These are phyloP conservation scores for Pichia sp. DNA, from an alignment of 1,139 yeast genomes.

Conservation along the genomic window DNA sequence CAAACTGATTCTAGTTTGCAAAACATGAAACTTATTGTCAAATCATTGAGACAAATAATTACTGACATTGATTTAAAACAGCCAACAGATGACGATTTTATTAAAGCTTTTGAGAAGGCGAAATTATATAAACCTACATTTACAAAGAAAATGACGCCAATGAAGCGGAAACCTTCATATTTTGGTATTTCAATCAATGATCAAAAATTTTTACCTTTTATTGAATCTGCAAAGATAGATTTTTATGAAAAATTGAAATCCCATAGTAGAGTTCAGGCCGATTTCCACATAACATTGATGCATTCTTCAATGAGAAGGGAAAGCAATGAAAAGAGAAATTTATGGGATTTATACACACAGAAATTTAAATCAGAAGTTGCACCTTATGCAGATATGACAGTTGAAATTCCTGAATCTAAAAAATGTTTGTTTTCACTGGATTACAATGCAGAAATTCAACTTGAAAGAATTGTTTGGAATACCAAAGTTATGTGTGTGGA, in stretches of 20 bases:
- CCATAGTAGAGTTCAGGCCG: slow-evolving; percentile 40
- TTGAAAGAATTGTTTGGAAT: slow-evolving; percentile 46
- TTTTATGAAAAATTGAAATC: slow-evolving; percentile 3
- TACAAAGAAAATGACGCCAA: slow-evolving; percentile 32
- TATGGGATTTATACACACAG: slow-evolving; percentile 20
- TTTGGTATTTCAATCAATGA: slow-evolving; percentile 32
- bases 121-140: slow-evolving; percentile 46
- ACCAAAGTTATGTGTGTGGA: slow-evolving; percentile 50
- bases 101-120: slow-evolving; percentile 43
- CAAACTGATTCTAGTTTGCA: slow-evolving; percentile 41
- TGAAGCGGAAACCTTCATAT: slow-evolving; percentile 31
- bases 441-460: slow-evolving; percentile 31
- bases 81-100: slow-evolving; percentile 40
- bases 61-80: slow-evolving; percentile 40
- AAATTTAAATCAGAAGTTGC: slow-evolving; percentile 13
- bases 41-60: slow-evolving; percentile 34
- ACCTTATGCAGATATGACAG: slow-evolving; percentile 1
- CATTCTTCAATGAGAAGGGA: slow-evolving; percentile 42
- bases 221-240: slow-evolving; percentile 5
- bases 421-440: slow-evolving; percentile 23
- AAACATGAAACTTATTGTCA: slow-evolving; percentile 45
- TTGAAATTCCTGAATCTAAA: slow-evolving; percentile 15
- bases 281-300: slow-evolving; percentile 74
- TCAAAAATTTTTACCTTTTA: neutral
- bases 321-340: slow-evolving; percentile 17